Percentiles rank a stretch among this genome's conserved stretches.
phyloP scores from a whole-genome alignment of 768 basidiomycete species.

The Termitomyces sp. region DNA sequence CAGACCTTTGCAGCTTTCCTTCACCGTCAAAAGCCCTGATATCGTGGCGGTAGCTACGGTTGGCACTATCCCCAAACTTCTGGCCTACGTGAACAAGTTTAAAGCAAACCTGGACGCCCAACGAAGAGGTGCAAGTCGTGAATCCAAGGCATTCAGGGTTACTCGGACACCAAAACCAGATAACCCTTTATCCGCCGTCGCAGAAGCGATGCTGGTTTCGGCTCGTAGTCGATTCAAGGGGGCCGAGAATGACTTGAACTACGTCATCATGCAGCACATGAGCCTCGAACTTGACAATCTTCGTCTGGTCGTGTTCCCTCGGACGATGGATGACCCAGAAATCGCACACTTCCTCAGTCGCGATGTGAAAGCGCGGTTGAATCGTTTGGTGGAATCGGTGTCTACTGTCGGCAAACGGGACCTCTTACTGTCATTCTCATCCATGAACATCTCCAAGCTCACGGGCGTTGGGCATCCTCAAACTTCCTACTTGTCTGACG shows the following conservation, averaged over 20 bases:
- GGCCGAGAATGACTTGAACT: conserved; percentile 51
- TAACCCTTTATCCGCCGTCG: conserved; percentile 81
- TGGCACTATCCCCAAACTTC: conserved; percentile 71
- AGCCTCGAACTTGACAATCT: conserved; percentile 61
- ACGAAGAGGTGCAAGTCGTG: conserved; percentile 68
- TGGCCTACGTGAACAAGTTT: conserved; percentile 72
- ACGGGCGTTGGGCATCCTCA: conserved; percentile 53
- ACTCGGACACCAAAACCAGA: conserved; percentile 68
- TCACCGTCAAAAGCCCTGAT: conserved; percentile 65
- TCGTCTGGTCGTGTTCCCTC: conserved; percentile 71
- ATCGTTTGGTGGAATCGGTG: conserved; percentile 53
- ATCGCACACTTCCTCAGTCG: conserved; percentile 70
- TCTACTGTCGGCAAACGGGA: conserved; percentile 51
- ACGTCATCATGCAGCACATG: conserved; percentile 68
- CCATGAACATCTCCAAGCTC: conserved; percentile 72
- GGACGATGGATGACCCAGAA: conserved; percentile 73
- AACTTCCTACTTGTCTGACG: conserved; percentile 32
- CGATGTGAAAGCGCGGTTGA: conserved; percentile 64
- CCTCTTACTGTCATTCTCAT: conserved; percentile 66
- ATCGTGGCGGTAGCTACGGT: conserved; percentile 65
- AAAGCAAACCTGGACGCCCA: conserved; percentile 67
- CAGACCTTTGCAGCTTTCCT: conserved; percentile 62
- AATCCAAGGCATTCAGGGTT: conserved; percentile 74
- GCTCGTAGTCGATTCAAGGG: conserved; percentile 70
- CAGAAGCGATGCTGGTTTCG: conserved; percentile 75